These are phyloP conservation scores for Graphilbum fragrans DNA, from an alignment of 2,329 filamentous ascomycete genomes.

Conservation along the genomic window DNA sequence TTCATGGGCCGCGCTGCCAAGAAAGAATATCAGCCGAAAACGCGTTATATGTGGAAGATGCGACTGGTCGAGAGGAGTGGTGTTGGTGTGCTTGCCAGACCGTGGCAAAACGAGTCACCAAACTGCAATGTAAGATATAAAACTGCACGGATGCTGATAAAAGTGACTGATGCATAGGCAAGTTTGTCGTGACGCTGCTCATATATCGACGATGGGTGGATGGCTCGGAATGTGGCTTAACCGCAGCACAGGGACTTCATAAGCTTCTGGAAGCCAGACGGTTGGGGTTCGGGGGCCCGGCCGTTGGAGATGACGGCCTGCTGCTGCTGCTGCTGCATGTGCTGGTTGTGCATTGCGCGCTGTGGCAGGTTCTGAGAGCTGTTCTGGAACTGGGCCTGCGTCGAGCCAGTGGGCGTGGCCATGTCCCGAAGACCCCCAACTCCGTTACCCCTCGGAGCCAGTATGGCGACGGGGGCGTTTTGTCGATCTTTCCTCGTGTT, in stretches of 20 bases:
- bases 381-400: slow-evolving; percentile 92
- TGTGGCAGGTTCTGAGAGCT: slow-evolving; percentile 77
- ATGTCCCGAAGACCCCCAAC: slow-evolving; percentile 62
- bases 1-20: no score
- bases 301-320: slow-evolving; percentile 33
- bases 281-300: slow-evolving; percentile 56
- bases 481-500: slow-evolving; percentile 61
- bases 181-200: no score
- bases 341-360: slow-evolving; percentile 18
- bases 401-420: slow-evolving; percentile 77
- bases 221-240: slow-evolving; percentile 23
- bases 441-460: slow-evolving; percentile 66
- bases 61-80: no score
- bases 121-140: no score
- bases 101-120: no score
- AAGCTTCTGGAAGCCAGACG: slow-evolving; percentile 78
- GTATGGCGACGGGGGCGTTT: slow-evolving; percentile 64
- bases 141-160: no score
- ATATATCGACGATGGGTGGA: no score
- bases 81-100: no score
- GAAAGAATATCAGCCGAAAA: background rate
- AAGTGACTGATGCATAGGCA: no score
- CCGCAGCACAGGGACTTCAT: slow-evolving; percentile 90
- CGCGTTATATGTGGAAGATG: no score
- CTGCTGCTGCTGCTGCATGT: slow-evolving; percentile 7